Percentiles rank a stretch among this genome's conserved stretches.
These are phyloP conservation scores for Aspergillus cejpii DNA, from an alignment of 2,329 filamentous ascomycete genomes.

Conservation along the genomic window DNA sequence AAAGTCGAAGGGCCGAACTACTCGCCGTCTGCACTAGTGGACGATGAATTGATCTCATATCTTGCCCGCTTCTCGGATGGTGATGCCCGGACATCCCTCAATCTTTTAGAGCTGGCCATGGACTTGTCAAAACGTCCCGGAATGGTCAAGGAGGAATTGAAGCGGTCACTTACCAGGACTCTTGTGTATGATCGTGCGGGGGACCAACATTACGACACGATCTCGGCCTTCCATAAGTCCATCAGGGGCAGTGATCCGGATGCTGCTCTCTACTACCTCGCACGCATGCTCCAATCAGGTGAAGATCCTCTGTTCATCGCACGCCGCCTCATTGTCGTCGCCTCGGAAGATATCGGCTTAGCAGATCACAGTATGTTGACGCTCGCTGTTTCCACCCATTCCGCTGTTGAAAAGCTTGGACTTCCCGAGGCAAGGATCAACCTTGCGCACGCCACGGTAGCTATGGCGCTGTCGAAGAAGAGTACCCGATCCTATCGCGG, in stretches of 20 bases:
- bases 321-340: slow-evolving; percentile 86
- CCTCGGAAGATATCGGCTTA: slow-evolving; percentile 86
- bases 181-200: slow-evolving; percentile 91
- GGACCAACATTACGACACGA: slow-evolving; percentile 96
- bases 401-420: slow-evolving; percentile 84
- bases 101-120: slow-evolving; percentile 83
- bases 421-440: slow-evolving; percentile 93
- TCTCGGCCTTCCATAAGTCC: slow-evolving; percentile 94
- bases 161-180: slow-evolving; percentile 77
- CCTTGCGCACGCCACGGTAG: slow-evolving; percentile 77
- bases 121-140: slow-evolving; percentile 60
- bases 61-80: slow-evolving; percentile 83
- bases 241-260: slow-evolving; percentile 81
- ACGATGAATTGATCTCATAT: slow-evolving; percentile 70
- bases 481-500: slow-evolving; percentile 80
- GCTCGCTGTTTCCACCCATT: slow-evolving; percentile 78
- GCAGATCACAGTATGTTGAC: slow-evolving; percentile 78
- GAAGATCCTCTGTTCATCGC: slow-evolving; percentile 92
- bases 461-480: slow-evolving; percentile 73
- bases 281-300: slow-evolving; percentile 89
- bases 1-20: slow-evolving; percentile 52
- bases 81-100: slow-evolving; percentile 86
- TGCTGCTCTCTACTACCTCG: slow-evolving; percentile 87
- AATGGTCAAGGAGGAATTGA: slow-evolving; percentile 70
- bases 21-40: slow-evolving; percentile 53